Evolutionary conservation across 148 eudicot genomes (phyloP).

Genomic region (Arctostaphylos glauca): DNA sequence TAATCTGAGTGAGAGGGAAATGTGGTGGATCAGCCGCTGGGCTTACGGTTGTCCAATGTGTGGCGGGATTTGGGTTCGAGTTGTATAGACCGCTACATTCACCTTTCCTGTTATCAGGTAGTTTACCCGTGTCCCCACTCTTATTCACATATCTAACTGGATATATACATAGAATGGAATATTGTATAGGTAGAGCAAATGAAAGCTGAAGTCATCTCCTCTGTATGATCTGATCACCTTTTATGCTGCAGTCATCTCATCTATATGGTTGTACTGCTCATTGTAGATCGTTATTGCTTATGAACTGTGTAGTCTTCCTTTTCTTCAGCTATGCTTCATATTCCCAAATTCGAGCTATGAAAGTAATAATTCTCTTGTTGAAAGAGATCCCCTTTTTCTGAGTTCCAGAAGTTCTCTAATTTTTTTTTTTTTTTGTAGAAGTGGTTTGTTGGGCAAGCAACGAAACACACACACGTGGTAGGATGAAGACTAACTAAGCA

Average conservation of each 20-base stretch:
- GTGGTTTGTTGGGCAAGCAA: neutral
- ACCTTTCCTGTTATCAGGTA: constrained; percentile 7
- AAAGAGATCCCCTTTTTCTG: neutral
- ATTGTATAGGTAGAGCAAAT: neutral
- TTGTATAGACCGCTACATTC: constrained; percentile 46
- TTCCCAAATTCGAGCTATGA: neutral
- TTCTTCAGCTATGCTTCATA: neutral
- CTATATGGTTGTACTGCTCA: neutral
- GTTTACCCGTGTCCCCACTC: neutral
- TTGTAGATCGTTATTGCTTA: neutral
- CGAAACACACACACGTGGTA: neutral
- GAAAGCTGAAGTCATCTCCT: neutral
- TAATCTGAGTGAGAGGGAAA: constrained; percentile 68
- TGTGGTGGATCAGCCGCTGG: constrained; percentile 98
- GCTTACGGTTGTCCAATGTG: constrained; percentile 95
- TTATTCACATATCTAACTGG: neutral
- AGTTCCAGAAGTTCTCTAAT: neutral
- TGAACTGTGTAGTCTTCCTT: neutral
- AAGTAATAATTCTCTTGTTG: neutral
- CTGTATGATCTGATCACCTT: neutral
- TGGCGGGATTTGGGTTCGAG: constrained; percentile 97
- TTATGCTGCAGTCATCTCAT: neutral
- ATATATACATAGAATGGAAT: neutral
- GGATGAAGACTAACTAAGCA: neutral
- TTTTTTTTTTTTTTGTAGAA: neutral